Base-by-base conservation (phyloP, 768 basidiomycete genomes). In the Boletus rex-veris region DNA sequence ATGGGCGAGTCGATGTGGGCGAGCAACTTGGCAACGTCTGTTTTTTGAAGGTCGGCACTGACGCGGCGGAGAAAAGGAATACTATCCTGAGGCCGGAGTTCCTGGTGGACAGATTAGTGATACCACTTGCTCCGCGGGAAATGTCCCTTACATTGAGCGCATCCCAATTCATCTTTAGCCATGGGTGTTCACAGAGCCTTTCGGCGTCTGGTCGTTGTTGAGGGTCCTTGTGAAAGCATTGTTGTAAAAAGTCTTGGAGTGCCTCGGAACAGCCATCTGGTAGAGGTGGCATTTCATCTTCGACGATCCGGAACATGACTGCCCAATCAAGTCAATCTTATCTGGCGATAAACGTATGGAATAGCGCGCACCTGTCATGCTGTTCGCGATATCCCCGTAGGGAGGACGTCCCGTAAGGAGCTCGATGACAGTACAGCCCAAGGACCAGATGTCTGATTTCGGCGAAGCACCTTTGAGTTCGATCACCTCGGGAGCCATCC, bases 401-500 rank as follows among this genome's bases (percentile, higher is more conserved):
- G 96, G 96, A 4, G 96, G 96, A 30, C 82, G 78, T 2, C 96
- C 96, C 7, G 93, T 96, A 58, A 98, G 75, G 24, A 99, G 79
- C 72, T 99, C 96, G 61, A 96, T 85, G 61, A 98, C 85, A 4
- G 96, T 98, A 66, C 95, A 97, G 1, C 85, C 96, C 58, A 99
- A 72, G 0, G 93, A 96, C 94, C 94, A 97, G 31, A 97, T 95
- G 67, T 97, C 94, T 26, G 91, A 88, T 63, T 93, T 93, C 0
- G 87, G 79, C n/a, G 90, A 88, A 8, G 96, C 91, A 4, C 95
- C 95, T 68, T 93, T 89, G 51, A 98, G 81, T 67, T 93, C 88
- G 57, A 99, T 98, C 47, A 98, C 91, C 71, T 99, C 96, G 3
- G 96, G 96, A 11, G 95, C 95, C 94, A 99, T 98, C 96, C 96